These are phyloP conservation scores for Phlegmacium glaucopus DNA, from an alignment of 768 basidiomycete genomes.

Conservation along the genomic window DNA sequence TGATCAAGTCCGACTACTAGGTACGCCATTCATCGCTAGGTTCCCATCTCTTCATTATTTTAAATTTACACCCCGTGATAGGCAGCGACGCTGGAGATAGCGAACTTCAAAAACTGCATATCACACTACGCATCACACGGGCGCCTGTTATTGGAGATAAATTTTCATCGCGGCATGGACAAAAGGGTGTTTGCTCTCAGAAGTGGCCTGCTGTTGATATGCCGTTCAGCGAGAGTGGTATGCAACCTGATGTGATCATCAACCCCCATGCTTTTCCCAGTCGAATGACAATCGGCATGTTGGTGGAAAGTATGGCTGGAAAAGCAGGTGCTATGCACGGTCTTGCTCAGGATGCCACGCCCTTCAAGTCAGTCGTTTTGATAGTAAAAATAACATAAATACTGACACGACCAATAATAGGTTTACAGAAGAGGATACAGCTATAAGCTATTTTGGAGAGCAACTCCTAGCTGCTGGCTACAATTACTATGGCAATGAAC, in stretches of 20 bases:
- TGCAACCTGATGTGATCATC: slow-evolving; percentile 99
- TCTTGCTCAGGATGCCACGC: slow-evolving; percentile 96
- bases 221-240: slow-evolving; percentile 98
- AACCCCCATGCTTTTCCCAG: slow-evolving; percentile 99
- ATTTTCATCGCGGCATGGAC: slow-evolving; percentile 97
- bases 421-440: slow-evolving; percentile 96
- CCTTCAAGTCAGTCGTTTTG: slow-evolving; percentile 75
- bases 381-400: neutral
- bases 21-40: slow-evolving; percentile 36
- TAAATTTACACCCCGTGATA: slow-evolving; percentile 24
- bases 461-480: slow-evolving; percentile 93
- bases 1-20: slow-evolving; percentile 88
- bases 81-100: slow-evolving; percentile 85
- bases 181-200: slow-evolving; percentile 99
- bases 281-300: slow-evolving; percentile 99
- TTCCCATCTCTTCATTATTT: neutral
- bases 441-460: slow-evolving; percentile 95
- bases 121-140: slow-evolving; percentile 91
- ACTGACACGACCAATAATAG: slow-evolving; percentile 36
- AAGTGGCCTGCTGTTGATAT: slow-evolving; percentile 98
- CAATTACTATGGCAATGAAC: slow-evolving; percentile 99
- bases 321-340: slow-evolving; percentile 99
- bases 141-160: slow-evolving; percentile 98
- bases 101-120: slow-evolving; percentile 88
- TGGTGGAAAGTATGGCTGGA: slow-evolving; percentile 99